Percentiles rank a stretch among this genome's conserved stretches.
phyloP scores from a whole-genome alignment of 768 basidiomycete species.

The Paxillus ammoniavirescens region DNA sequence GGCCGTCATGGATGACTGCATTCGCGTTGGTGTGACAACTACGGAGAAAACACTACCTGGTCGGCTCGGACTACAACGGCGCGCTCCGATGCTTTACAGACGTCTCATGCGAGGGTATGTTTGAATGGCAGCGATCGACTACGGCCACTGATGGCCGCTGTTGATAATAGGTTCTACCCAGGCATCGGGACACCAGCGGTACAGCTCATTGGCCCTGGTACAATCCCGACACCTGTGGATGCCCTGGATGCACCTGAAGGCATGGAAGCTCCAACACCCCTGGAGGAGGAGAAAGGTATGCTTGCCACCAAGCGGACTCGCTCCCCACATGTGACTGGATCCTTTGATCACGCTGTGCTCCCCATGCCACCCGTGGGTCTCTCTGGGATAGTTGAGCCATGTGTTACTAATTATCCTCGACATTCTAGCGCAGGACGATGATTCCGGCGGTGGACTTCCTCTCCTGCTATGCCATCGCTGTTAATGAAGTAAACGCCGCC shows the following conservation, averaged over 20 bases:
- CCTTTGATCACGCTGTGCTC: slow-evolving; percentile 74
- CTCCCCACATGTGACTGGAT: slow-evolving; percentile 58
- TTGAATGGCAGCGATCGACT: neutral
- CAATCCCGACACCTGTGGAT: slow-evolving; percentile 12
- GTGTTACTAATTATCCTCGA: slow-evolving; percentile 1
- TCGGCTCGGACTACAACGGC: slow-evolving; percentile 70
- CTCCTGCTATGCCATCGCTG: slow-evolving; percentile 91
- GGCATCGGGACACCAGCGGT: slow-evolving; percentile 38
- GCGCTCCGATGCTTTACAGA: slow-evolving; percentile 87
- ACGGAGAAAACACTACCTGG: slow-evolving; percentile 82
- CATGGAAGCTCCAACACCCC: neutral
- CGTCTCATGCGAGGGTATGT: slow-evolving; percentile 85
- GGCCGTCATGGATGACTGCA: slow-evolving; percentile 92
- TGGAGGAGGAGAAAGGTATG: slow-evolving; percentile 4
- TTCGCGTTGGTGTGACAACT: slow-evolving; percentile 80
- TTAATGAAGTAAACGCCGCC: slow-evolving; percentile 92
- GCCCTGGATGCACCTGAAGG: slow-evolving; percentile 25
- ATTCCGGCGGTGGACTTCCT: slow-evolving; percentile 94
- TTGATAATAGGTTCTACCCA: slow-evolving; percentile 47
- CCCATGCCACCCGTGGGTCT: slow-evolving; percentile 77
- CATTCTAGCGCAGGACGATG: slow-evolving; percentile 67
- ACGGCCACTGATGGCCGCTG: slow-evolving; percentile 19
- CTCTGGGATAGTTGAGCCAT: neutral
- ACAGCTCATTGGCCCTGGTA: slow-evolving; percentile 35
- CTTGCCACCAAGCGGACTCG: slow-evolving; percentile 13